Conservation (phyloP, 1,139 yeast species). For the Starmera stellimalicola region DNA sequence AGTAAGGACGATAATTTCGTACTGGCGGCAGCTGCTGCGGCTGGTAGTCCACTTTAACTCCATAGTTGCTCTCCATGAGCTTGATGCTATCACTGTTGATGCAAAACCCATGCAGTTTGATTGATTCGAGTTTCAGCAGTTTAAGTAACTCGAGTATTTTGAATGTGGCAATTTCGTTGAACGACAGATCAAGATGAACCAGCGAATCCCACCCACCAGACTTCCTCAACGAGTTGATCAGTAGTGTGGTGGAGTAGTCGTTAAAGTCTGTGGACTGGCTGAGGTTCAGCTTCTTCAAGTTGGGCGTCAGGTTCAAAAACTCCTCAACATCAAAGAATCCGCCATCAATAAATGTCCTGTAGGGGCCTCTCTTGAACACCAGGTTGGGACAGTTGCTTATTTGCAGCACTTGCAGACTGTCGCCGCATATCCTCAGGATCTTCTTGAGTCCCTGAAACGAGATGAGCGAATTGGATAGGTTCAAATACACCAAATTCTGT, state of each 20-base stretch:
- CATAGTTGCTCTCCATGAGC: slow-evolving; percentile 9
- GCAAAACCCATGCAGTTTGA: slow-evolving; percentile 15
- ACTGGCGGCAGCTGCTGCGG: not conserved
- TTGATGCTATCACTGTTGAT: slow-evolving; percentile 11
- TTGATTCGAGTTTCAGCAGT: slow-evolving; percentile 5
- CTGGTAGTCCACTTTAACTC: slow-evolving; percentile 9
- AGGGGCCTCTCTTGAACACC: slow-evolving; percentile 11
- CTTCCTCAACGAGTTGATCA: slow-evolving; percentile 6
- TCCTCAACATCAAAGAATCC: slow-evolving; percentile 13
- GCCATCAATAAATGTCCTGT: slow-evolving; percentile 6
- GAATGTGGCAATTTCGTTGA: slow-evolving; percentile 15
- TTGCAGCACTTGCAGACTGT: slow-evolving; percentile 8
- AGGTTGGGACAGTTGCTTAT: slow-evolving; percentile 16
- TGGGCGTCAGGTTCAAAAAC: slow-evolving; percentile 9
- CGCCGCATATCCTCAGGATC: slow-evolving; percentile 10
- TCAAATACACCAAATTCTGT: slow-evolving; percentile 7
- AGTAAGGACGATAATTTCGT: not conserved
- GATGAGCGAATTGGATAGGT: slow-evolving; percentile 16
- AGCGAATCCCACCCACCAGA: slow-evolving; percentile 3
- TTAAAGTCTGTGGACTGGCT: slow-evolving; percentile 17
- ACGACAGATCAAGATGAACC: slow-evolving; percentile 14
- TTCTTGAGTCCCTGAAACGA: slow-evolving; percentile 13
- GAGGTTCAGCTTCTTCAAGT: slow-evolving; percentile 10
- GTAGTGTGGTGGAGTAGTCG: slow-evolving; percentile 12
- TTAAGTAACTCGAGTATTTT: slow-evolving; percentile 14